Evolutionary conservation across 176 grass and related monocot species (phyloP), one percentile per base, ranked within the genome.

Genomic region (Leersia perrieri): DNA sequence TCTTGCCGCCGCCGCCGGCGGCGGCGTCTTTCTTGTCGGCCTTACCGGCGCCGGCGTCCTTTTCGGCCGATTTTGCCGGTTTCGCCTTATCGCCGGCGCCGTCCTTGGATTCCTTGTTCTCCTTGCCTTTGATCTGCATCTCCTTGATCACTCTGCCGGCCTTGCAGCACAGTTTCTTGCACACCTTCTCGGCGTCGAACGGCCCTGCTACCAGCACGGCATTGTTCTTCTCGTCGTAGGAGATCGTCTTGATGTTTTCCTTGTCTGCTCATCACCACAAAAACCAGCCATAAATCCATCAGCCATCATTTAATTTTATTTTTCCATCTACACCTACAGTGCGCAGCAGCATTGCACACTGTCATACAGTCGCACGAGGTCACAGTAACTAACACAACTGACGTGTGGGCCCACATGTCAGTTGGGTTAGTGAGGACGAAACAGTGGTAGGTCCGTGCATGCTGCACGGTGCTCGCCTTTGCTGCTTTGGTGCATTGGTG

Each of bases 181-280:
- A 80, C 2, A 97, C 70, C 67, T 57, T 88, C 0, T 94, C 83
- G 11, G 94, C 76, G 79, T 97, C 86, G 85, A 97, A 94, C 51
- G 91, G 89, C 41, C 94, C 94, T 4, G 89, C 84, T 14, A 97
- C 75, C 8, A 67, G 89, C 74, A 97, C 89, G 33, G 85, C 36
- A 35, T 88, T 88, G 83, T 39, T 83, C 92, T 97, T 97, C 30
- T 94, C 92, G 60, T 97, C 94, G 26, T 83, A 97, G 33, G 90
- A 77, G 57, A 87, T 89, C 75, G 85, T 86, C 71, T 87, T 92
- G 72, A 97, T 88, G 61, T 89, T 67, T 85, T 82, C 75, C 73
- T 88, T 80, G 44, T 92, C 94, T 97, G 87, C 35, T 66, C 38
- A 75, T n/a, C n/a, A n/a, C n/a, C n/a, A 51, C 20, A 1, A 38